phyloP scores from a whole-genome alignment of 208 protist species.

The Strigomonas oncopelti region DNA sequence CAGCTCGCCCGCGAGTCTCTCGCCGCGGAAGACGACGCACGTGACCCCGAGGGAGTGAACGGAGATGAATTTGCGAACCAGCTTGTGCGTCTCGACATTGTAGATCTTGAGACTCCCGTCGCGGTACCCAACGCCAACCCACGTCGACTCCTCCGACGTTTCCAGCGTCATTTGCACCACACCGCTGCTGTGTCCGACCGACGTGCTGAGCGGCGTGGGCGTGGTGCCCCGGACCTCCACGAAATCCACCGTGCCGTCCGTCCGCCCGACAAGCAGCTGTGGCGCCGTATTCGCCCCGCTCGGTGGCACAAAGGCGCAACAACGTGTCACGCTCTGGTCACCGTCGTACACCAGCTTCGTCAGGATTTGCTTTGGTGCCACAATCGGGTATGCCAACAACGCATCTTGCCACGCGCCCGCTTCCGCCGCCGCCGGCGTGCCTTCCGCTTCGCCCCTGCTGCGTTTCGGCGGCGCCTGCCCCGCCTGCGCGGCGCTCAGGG shows the following conservation, averaged over 20 bases:
- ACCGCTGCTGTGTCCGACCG: constrained; percentile 5
- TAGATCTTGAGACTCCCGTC: constrained; percentile 83
- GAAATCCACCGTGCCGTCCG: constrained; percentile 3
- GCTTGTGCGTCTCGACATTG: constrained; percentile 52
- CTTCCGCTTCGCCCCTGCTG: too few species aligned
- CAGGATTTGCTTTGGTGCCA: too few species aligned
- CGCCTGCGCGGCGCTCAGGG: neutral
- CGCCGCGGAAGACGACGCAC: constrained; percentile 52
- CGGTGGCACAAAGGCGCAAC: too few species aligned
- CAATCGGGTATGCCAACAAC: too few species aligned
- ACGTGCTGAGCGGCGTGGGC: neutral
- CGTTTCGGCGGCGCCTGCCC: too few species aligned
- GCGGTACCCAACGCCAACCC: constrained; percentile 77
- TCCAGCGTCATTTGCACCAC: constrained; percentile 5
- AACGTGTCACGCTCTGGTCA: too few species aligned
- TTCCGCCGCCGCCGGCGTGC: too few species aligned
- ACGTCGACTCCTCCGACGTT: constrained; percentile 17
- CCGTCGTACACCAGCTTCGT: too few species aligned
- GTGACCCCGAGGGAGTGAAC: constrained; percentile 68
- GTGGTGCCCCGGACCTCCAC: neutral
- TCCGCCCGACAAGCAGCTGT: neutral
- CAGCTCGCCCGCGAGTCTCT: constrained; percentile 7
- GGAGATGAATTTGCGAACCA: constrained; percentile 66
- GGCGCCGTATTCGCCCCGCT: too few species aligned
- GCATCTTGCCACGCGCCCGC: too few species aligned